Conservation (phyloP, 805 yeast genomes). For the Barnettozyma siamensis region DNA sequence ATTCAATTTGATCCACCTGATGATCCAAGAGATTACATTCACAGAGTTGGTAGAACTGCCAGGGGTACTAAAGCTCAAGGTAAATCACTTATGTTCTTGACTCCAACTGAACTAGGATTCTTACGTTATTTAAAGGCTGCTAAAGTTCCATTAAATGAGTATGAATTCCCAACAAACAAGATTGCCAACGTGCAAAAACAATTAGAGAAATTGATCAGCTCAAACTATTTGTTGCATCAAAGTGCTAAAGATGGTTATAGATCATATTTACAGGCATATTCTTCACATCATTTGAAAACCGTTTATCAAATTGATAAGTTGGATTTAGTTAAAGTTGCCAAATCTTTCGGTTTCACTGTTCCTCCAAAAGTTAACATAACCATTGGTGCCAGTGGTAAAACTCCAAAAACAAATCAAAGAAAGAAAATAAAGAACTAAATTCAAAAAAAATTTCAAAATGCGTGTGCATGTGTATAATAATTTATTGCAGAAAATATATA, state of each 20-base stretch:
- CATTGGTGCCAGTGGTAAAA: constrained; percentile 86
- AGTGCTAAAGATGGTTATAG: constrained; percentile 97
- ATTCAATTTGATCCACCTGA: constrained; percentile 99
- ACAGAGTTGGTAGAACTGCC: constrained; percentile 98
- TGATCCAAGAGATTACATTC: constrained; percentile 98
- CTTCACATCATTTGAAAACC: constrained; percentile 92
- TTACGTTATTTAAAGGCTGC: constrained; percentile 92
- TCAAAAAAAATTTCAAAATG: background rate
- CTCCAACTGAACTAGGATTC: constrained; percentile 93
- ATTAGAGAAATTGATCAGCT: constrained; percentile 81
- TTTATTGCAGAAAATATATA: too few species aligned
- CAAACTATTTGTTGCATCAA: constrained; percentile 91
- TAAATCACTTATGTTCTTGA: constrained; percentile 88
- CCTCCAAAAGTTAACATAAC: constrained; percentile 97
- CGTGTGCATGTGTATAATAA: background rate
- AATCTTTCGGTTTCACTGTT: constrained; percentile 87
- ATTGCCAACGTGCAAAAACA: constrained; percentile 96
- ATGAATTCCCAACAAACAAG: constrained; percentile 89
- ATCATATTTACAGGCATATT: constrained; percentile 93
- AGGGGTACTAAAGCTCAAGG: constrained; percentile 90
- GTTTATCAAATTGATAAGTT: constrained; percentile 95
- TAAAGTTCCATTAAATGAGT: constrained; percentile 95
- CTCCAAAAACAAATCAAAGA: constrained; percentile 28
- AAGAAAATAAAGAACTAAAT: constrained; percentile 13
- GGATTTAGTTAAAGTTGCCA: constrained; percentile 91